Evolutionary conservation across 2,329 filamentous ascomycete genomes (phyloP).

Genomic region (Colletotrichum lupini): DNA sequence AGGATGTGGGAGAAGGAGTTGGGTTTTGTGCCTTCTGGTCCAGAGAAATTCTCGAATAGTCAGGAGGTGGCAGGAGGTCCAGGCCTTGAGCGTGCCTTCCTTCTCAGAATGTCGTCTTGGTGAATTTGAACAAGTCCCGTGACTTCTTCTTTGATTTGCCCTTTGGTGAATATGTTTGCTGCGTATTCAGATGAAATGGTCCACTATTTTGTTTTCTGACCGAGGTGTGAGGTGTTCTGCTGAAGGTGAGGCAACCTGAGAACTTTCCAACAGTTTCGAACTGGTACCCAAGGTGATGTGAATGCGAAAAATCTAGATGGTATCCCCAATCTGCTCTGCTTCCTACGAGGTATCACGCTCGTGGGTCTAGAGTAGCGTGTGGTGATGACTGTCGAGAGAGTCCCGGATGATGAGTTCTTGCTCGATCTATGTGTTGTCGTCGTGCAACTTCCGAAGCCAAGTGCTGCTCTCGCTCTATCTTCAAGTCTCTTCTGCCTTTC

Average conservation of each 20-base stretch:
- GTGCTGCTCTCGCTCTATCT: conserved; percentile 16
- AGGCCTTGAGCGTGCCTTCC: conserved; percentile 24
- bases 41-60: neutral
- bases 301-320: neutral
- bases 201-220: conserved; percentile 21
- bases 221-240: neutral
- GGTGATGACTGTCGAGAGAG: conserved; percentile 15
- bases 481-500: conserved; percentile 31
- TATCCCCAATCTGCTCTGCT: conserved; percentile 8
- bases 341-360: conserved; percentile 29
- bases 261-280: conserved; percentile 5
- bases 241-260: neutral
- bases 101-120: conserved; percentile 5
- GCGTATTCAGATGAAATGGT: conserved; percentile 10
- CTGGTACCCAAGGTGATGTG: conserved; percentile 10
- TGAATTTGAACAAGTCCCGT: conserved; percentile 10
- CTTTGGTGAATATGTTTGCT: conserved; percentile 6
- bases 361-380: conserved; percentile 15
- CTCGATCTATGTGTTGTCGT: conserved; percentile 4
- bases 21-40: neutral
- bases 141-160: conserved; percentile 4
- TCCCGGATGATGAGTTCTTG: conserved; percentile 4
- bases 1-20: neutral
- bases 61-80: neutral
- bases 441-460: conserved; percentile 27